Evolutionary conservation across 2,329 filamentous ascomycete species (phyloP).

Genomic region (Aspergillus alliaceus): DNA sequence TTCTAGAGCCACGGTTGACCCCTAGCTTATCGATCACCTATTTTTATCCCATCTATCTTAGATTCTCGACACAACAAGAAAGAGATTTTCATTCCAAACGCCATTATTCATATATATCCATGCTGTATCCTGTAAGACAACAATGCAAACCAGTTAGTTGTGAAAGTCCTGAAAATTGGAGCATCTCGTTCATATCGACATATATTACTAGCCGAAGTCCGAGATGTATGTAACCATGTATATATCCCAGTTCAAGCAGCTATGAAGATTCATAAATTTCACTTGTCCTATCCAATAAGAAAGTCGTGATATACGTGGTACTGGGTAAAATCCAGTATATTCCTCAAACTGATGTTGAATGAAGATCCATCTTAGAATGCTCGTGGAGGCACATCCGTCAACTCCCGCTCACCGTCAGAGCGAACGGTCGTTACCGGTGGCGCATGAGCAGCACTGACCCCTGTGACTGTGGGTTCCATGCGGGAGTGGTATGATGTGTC

Average conservation of each 20-base stretch:
- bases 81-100: neutral
- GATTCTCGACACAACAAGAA: neutral
- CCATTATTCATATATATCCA: neutral
- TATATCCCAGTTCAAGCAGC: neutral
- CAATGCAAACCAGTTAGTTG: neutral
- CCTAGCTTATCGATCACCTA: neutral
- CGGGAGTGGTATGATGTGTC: conserved; percentile 32
- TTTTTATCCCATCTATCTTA: neutral
- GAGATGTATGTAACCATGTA: neutral
- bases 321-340: neutral
- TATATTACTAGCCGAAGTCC: neutral
- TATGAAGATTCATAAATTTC: neutral
- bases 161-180: neutral
- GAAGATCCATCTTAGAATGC: conserved; percentile 4
- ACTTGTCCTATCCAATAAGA: neutral
- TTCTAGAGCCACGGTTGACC: conserved; percentile 11
- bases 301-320: conserved; percentile 5
- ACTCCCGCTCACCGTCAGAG: conserved; percentile 14
- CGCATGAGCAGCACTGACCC: conserved; percentile 5
- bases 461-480: conserved; percentile 11
- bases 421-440: conserved; percentile 11
- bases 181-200: neutral
- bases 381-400: conserved; percentile 20
- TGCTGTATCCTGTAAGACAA: neutral
- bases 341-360: neutral